Evolutionary conservation across 345 rosid species (phyloP), one percentile per base, ranked within the genome.

Genomic region (Salix arbutifolia): DNA sequence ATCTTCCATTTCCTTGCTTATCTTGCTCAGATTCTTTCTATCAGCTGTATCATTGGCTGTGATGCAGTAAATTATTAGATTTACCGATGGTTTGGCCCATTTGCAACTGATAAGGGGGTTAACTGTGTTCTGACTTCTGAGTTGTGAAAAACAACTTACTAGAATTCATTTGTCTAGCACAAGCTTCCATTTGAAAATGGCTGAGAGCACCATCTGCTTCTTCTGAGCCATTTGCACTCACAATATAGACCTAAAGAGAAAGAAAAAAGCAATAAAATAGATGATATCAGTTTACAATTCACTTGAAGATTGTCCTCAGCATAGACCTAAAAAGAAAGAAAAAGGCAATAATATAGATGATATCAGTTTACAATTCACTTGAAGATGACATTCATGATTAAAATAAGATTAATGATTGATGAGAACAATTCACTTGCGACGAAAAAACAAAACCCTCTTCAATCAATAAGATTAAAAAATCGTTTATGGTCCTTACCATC

Each of bases 241-340:
- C 78, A 58, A 83, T 86, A 67, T 86, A 84, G 11, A 86, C 87
- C 90, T 88, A n/a, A n/a, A 31, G n/a, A 73, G 61, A 23, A 65
- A 10, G 25, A 23, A 40, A 62, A 33, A 33, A 5, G 2, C 11
- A 21, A 11, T 31, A 52, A 69, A 8, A 37, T 69, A 8, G 46
- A 31, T 14, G 37, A 33, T 33, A 33, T 33, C 37, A 33, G 37
- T 33, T 33, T 33, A 33, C 37, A 33, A 33, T 33, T 33, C 37
- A 33, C 7, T 33, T 33, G 6, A 33, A 33, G 37, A 33, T 33
- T 33, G 37, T 33, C 37, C 37, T 33, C 37, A 33, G 6, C 5
- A 33, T 33, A 33, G 37, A 33, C 37, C 37, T 33, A 33, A 33
- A 5, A 33, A 5, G 35, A 33, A 33, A 33, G 35, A 33, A 33